Percentiles rank a stretch among this genome's conserved stretches.
Evolutionary conservation across 257 asterid species (phyloP).

Genomic region (Jaltomata sinuosa): DNA sequence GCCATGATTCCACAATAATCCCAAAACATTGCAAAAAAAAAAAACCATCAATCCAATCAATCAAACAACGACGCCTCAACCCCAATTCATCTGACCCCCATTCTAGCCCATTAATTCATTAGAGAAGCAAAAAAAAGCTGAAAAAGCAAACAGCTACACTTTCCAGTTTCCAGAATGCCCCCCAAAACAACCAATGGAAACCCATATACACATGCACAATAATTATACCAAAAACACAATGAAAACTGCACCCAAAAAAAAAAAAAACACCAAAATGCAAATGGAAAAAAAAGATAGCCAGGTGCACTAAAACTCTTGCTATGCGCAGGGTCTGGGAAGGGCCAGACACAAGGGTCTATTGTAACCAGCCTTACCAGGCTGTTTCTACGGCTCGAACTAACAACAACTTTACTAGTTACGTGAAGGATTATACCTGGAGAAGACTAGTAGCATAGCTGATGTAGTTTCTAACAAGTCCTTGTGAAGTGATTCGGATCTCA

Average conservation of each 20-base stretch:
- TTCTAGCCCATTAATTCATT: background rate
- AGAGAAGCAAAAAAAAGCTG: background rate
- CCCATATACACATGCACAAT: background rate
- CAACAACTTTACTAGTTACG: background rate
- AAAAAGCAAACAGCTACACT: background rate
- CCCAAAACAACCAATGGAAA: background rate
- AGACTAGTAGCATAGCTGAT: slow-evolving; percentile 76
- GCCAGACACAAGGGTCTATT: too few relatives aligned
- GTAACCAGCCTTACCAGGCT: too few relatives aligned
- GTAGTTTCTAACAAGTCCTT: slow-evolving; percentile 76
- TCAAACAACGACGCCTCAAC: background rate
- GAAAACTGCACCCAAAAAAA: background rate
- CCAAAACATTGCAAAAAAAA: too few relatives aligned
- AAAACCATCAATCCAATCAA: background rate
- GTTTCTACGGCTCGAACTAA: too few relatives aligned
- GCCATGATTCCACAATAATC: background rate
- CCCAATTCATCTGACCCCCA: background rate
- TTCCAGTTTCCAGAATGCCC: background rate
- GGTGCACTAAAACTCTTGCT: background rate
- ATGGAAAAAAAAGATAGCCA: too few relatives aligned
- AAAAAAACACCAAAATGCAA: too few relatives aligned
- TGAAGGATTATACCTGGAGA: slow-evolving; percentile 44
- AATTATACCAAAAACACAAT: background rate
- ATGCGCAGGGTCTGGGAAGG: too few relatives aligned
- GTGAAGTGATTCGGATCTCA: slow-evolving; percentile 95